A percentile compares a stretch with the other conserved stretches of the same genome.
Conservation (phyloP, 345 rosid species). For the Triadica sebifera region DNA sequence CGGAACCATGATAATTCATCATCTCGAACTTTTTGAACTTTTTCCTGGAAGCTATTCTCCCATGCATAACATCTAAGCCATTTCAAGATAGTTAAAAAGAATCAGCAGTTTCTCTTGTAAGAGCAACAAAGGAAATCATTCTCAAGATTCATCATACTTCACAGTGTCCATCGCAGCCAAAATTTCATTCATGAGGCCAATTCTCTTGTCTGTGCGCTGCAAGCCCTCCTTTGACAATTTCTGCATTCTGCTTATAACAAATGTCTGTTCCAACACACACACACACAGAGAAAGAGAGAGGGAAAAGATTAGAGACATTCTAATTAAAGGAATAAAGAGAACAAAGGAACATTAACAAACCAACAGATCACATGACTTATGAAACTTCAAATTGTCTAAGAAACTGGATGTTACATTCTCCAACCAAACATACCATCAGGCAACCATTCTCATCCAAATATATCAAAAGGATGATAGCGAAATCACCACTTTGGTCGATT, state of each 20-base stretch:
- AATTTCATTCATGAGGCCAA: conserved; percentile 96
- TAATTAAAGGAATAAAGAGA: neutral
- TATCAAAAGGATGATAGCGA: neutral
- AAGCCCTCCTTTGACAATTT: conserved; percentile 89
- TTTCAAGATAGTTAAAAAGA: conserved; percentile 8
- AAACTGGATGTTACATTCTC: conserved; percentile 1
- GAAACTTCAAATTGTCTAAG: neutral
- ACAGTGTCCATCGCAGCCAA: conserved; percentile 99
- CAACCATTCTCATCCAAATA: neutral
- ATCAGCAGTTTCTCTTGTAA: neutral
- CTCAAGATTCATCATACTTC: conserved; percentile 57
- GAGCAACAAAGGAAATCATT: conserved; percentile 5
- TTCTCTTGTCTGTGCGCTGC: conserved; percentile 96
- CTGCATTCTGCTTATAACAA: conserved; percentile 86
- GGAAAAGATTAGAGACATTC: neutral
- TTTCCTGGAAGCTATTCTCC: conserved; percentile 90
- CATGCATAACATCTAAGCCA: conserved; percentile 90
- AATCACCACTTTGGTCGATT: neutral
- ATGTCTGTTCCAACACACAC: conserved; percentile 50
- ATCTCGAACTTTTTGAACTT: conserved; percentile 74
- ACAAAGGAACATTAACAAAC: neutral
- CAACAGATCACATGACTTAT: neutral
- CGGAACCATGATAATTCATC: conserved; percentile 98
- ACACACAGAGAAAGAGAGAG: no score
- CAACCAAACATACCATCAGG: neutral